Conservation (phyloP, 768 basidiomycete genomes). For the Myochromella boudieri region DNA sequence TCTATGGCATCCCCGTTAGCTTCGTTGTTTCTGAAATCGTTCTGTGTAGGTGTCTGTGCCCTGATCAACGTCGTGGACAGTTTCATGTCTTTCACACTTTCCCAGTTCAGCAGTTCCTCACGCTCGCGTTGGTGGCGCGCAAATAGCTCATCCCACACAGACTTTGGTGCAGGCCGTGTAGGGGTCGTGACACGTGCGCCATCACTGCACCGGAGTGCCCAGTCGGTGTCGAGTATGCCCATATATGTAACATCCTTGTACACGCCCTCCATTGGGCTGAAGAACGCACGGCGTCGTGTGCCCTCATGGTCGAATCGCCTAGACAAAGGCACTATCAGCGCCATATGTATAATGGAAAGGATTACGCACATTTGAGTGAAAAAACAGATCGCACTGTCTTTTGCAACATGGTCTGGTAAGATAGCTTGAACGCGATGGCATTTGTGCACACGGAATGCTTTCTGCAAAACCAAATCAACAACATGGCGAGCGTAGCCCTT, state of each 20-base stretch:
- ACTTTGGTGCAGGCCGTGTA: constrained; percentile 31
- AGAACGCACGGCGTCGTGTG: constrained; percentile 53
- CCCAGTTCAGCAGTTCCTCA: constrained; percentile 54
- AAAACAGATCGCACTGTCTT: constrained; percentile 42
- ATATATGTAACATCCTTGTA: constrained; percentile 66
- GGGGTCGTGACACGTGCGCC: constrained; percentile 2
- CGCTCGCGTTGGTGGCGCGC: constrained; percentile 56
- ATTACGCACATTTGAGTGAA: constrained; percentile 43
- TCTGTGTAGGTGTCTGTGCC: constrained; percentile 11
- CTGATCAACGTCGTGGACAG: background rate
- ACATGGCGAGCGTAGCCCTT: constrained; percentile 48
- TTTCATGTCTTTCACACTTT: constrained; percentile 25
- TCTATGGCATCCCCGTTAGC: background rate
- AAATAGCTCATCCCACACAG: constrained; percentile 65
- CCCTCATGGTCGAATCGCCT: constrained; percentile 69
- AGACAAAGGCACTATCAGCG: constrained; percentile 3
- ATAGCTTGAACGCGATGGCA: constrained; percentile 57
- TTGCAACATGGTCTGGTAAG: constrained; percentile 43
- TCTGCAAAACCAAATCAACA: constrained; percentile 40
- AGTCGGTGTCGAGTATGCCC: constrained; percentile 63
- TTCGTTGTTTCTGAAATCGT: background rate
- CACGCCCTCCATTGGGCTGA: constrained; percentile 36
- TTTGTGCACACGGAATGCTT: constrained; percentile 43
- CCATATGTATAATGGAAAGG: background rate
- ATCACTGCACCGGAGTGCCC: constrained; percentile 34